A percentile compares a stretch with the other conserved stretches of the same genome.
phyloP scores from a whole-genome alignment of 495 filamentous ascomycete genomes.

The Penicillium subrubescens region DNA sequence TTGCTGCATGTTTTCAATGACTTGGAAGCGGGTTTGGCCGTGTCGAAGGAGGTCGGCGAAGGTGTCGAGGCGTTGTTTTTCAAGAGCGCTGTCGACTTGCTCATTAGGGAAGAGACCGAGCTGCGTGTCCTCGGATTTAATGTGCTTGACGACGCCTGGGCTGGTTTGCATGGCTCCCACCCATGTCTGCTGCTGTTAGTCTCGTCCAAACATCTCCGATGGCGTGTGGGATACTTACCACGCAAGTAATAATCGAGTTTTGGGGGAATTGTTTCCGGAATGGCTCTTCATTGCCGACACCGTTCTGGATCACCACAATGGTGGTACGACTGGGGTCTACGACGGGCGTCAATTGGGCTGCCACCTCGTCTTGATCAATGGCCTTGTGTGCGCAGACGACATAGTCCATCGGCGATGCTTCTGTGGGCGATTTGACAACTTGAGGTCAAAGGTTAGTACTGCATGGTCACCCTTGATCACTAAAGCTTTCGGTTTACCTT shows the following conservation, averaged over 20 bases:
- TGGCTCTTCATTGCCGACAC: constrained; percentile 66
- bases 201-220: not conserved
- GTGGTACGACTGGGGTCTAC: constrained; percentile 34
- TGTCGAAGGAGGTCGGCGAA: constrained; percentile 41
- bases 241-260: constrained; percentile 60
- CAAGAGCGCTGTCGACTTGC: constrained; percentile 17
- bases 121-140: constrained; percentile 48
- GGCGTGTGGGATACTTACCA: constrained; percentile 31
- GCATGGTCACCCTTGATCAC: not conserved
- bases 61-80: constrained; percentile 34
- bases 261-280: constrained; percentile 58
- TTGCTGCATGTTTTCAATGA: constrained; percentile 47
- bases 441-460: not conserved
- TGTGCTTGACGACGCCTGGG: constrained; percentile 48
- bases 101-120: constrained; percentile 50
- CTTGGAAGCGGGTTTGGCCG: constrained; percentile 42
- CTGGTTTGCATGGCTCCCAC: constrained; percentile 50
- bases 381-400: constrained; percentile 56
- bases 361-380: constrained; percentile 42
- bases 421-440: constrained; percentile 48
- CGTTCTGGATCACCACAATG: constrained; percentile 71
- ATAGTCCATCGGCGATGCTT: constrained; percentile 40
- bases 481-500: constrained; percentile 27
- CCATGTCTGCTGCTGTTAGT: constrained; percentile 42
- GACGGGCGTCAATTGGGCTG: constrained; percentile 40